Evolutionary conservation across 441 rosid species (phyloP).

Genomic region (Gossypium schwendimanii): DNA sequence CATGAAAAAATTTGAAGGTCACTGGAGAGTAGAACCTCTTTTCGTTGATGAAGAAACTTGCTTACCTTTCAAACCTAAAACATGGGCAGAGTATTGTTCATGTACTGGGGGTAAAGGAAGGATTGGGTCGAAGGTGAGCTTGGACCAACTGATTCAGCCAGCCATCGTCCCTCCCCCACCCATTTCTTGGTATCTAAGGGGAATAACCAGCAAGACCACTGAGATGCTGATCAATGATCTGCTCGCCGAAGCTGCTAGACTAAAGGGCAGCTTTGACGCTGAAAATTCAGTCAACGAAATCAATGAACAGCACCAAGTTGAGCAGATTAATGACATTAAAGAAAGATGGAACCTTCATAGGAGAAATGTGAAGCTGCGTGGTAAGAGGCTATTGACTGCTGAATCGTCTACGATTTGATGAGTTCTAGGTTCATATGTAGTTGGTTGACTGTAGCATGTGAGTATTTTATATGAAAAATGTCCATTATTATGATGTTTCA

Average conservation of each 20-base stretch:
- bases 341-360: conserved; percentile 59
- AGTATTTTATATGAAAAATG: background rate
- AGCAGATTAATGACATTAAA: conserved; percentile 38
- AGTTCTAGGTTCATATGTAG: background rate
- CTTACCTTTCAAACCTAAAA: conserved; percentile 57
- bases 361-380: conserved; percentile 42
- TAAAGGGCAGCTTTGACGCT: conserved; percentile 31
- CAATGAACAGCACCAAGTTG: conserved; percentile 11
- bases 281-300: conserved; percentile 6
- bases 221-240: conserved; percentile 74
- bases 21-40: conserved; percentile 70
- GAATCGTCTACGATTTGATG: conserved; percentile 7
- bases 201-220: conserved; percentile 70
- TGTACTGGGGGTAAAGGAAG: conserved; percentile 73
- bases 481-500: background rate
- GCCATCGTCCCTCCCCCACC: conserved; percentile 83
- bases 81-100: conserved; percentile 58
- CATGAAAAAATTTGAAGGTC: conserved; percentile 87
- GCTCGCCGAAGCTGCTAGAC: conserved; percentile 60
- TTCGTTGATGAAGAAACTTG: conserved; percentile 68
- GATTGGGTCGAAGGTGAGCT: conserved; percentile 61
- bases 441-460: background rate
- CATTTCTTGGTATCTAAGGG: conserved; percentile 92
- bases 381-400: conserved; percentile 17
- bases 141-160: conserved; percentile 83